phyloP scores from a whole-genome alignment of 345 rosid genomes.

The Brassica cretica region DNA sequence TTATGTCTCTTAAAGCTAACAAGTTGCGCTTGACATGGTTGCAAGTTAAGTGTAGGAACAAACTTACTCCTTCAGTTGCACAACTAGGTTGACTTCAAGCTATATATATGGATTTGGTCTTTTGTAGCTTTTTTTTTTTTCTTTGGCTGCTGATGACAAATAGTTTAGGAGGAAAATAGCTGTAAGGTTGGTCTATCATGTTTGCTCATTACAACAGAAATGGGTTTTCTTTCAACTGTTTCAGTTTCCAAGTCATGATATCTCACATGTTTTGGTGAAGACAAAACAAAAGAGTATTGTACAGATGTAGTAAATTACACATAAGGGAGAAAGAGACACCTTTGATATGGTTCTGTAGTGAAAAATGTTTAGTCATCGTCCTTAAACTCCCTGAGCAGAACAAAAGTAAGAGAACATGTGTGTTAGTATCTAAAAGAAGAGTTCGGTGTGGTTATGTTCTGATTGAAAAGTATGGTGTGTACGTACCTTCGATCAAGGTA shows the following conservation, averaged over 20 bases:
- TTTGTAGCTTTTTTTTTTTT: background rate
- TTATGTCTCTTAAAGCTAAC: slow-evolving; percentile 53
- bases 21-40: slow-evolving; percentile 56
- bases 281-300: slow-evolving; percentile 6
- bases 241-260: slow-evolving; percentile 12
- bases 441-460: background rate
- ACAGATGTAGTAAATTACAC: background rate
- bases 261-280: slow-evolving; percentile 15
- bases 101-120: background rate
- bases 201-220: slow-evolving; percentile 4
- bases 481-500: slow-evolving; percentile 98
- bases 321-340: slow-evolving; percentile 10
- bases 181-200: background rate
- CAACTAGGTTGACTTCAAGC: slow-evolving; percentile 15
- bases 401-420: background rate
- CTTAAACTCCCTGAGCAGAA: slow-evolving; percentile 54
- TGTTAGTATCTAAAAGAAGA: background rate
- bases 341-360: background rate
- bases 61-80: slow-evolving; percentile 12
- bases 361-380: slow-evolving; percentile 56
- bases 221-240: slow-evolving; percentile 17
- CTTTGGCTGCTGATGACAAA: slow-evolving; percentile 19
- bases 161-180: background rate
- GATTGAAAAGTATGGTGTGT: background rate
- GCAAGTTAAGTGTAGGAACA: slow-evolving; percentile 48